These are phyloP conservation scores for Flaveria linearis DNA, from an alignment of 129 eudicot species.

Conservation along the genomic window DNA sequence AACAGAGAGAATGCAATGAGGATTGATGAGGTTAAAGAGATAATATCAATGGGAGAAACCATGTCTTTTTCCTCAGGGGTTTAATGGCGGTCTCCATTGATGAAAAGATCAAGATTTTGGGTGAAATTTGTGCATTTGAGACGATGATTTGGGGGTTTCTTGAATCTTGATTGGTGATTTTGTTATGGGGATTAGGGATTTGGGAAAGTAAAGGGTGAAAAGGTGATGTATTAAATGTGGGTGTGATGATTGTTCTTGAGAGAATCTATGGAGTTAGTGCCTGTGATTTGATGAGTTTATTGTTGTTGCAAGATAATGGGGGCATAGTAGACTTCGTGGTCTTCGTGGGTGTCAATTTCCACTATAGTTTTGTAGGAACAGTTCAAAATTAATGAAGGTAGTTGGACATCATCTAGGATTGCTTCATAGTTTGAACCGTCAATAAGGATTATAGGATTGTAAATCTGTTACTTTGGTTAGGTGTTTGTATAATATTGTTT, in stretches of 20 bases:
- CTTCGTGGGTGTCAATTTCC: too few species aligned
- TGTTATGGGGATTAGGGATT: slow-evolving; percentile 18
- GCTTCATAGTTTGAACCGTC: too few species aligned
- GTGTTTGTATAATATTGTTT: too few species aligned
- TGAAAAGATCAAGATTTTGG: slow-evolving; percentile 14
- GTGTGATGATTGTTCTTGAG: not conserved
- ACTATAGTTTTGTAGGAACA: too few species aligned
- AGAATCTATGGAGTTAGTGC: too few species aligned
- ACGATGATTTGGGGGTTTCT: not conserved
- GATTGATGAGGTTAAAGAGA: slow-evolving; percentile 50
- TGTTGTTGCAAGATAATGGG: too few species aligned
- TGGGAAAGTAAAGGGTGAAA: slow-evolving; percentile 30
- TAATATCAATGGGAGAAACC: slow-evolving; percentile 52
- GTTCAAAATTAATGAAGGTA: too few species aligned
- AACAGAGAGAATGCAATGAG: slow-evolving; percentile 44
- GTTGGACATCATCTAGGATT: too few species aligned
- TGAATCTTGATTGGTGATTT: not conserved
- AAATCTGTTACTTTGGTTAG: too few species aligned
- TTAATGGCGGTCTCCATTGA: slow-evolving; percentile 47
- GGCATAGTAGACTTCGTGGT: too few species aligned
- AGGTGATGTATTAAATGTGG: slow-evolving; percentile 23
- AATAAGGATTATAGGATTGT: too few species aligned
- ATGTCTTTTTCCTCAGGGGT: slow-evolving; percentile 48
- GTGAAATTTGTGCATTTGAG: slow-evolving; percentile 32
- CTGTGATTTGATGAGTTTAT: too few species aligned